These are phyloP conservation scores for Dissoconium aciculare DNA, from an alignment of 2,329 filamentous ascomycete species.

Conservation along the genomic window DNA sequence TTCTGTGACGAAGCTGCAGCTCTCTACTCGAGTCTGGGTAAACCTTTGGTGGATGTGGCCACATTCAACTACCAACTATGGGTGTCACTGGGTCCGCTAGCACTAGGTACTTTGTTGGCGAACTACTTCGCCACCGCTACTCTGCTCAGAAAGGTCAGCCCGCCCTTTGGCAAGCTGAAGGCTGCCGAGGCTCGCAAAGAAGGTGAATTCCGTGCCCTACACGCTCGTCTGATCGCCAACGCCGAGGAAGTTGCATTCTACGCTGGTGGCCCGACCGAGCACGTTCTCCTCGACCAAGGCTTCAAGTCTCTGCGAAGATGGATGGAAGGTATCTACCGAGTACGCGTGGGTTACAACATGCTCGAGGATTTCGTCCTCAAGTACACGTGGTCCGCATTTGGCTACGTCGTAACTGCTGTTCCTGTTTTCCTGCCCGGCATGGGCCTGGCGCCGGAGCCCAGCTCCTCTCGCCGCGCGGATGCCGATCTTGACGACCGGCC, in stretches of 20 bases:
- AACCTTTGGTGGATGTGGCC: conserved; percentile 89
- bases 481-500: conserved; percentile 23
- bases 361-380: conserved; percentile 96
- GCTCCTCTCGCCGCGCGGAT: conserved; percentile 42
- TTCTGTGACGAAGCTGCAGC: conserved; percentile 89
- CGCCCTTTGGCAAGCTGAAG: conserved; percentile 92
- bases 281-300: conserved; percentile 76
- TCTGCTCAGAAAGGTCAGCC: conserved; percentile 72
- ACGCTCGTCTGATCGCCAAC: conserved; percentile 86
- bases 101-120: conserved; percentile 68
- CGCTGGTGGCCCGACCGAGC: conserved; percentile 87
- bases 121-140: conserved; percentile 94
- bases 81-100: conserved; percentile 74
- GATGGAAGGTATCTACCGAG: conserved; percentile 97
- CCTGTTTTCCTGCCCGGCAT: conserved; percentile 90
- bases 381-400: conserved; percentile 97
- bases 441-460: conserved; percentile 48
- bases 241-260: conserved; percentile 98
- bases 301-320: conserved; percentile 86
- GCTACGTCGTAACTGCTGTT: conserved; percentile 81
- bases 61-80: conserved; percentile 98
- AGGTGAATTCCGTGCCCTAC: conserved; percentile 82
- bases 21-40: conserved; percentile 91
- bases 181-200: conserved; percentile 90
- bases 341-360: conserved; percentile 97